A percentile compares a stretch with the other conserved stretches of the same genome.
These are phyloP conservation scores for Desmodesmus armatus DNA, from an alignment of 139 green algal species.

Conservation along the genomic window DNA sequence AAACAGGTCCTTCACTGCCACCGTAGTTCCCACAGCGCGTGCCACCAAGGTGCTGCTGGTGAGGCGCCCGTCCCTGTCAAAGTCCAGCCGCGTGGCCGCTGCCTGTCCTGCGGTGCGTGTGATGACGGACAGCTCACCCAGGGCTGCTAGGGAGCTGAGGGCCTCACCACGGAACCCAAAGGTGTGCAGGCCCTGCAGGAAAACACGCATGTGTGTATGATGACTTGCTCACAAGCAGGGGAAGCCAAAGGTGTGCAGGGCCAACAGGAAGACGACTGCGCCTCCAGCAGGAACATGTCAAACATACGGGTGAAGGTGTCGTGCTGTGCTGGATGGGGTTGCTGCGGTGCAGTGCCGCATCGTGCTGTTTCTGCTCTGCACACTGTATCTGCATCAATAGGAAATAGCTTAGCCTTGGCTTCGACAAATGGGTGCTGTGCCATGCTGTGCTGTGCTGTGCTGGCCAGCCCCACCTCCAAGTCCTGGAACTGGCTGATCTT, in stretches of 20 bases:
- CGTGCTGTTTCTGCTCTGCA: no score
- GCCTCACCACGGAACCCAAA: conserved; percentile 98
- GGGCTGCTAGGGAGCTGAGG: conserved; percentile 91
- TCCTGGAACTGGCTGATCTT: conserved; percentile 91
- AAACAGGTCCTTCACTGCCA: conserved; percentile 90
- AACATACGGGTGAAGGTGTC: no score
- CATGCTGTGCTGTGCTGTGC: background rate
- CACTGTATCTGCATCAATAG: background rate
- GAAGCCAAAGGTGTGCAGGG: no score
- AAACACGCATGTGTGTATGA: no score
- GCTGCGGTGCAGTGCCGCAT: no score
- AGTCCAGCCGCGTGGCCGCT: conserved; percentile 72
- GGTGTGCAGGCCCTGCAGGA: conserved; percentile 81
- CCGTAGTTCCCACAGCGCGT: conserved; percentile 89
- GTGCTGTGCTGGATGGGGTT: no score
- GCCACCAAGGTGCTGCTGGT: conserved; percentile 50
- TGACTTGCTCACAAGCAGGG: no score
- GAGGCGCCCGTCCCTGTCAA: conserved; percentile 71
- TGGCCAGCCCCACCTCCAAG: conserved; percentile 79
- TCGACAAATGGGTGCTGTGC: no score
- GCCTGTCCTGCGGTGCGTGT: conserved; percentile 77
- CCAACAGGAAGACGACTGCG: no score
- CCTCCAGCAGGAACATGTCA: no score
- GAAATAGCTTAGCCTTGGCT: no score
- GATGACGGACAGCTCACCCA: conserved; percentile 77